Evolutionary conservation across 768 basidiomycete species (phyloP), one percentile per base, ranked within the genome.

Genomic region (Amanita phalloides): DNA sequence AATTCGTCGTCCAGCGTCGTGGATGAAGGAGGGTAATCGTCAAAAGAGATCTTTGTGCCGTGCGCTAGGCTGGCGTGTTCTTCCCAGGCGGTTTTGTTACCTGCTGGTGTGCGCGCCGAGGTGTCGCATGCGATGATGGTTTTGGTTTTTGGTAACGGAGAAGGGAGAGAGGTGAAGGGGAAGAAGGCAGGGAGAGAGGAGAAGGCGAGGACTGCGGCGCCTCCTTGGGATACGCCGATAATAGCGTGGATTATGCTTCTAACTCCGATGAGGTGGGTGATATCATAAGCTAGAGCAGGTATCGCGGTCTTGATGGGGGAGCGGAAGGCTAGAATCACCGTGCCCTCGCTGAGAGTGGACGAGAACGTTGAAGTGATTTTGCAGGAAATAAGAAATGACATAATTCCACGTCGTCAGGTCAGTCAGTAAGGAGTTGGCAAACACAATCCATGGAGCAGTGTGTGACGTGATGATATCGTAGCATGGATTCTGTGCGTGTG

Each of bases 171-270:
- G 4, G 51, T 20, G 17, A 25, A 21, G 10, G 51, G 51, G 35
- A 65, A 56, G 17, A 60, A 50, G 4, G 65, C 64, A 46, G 68
- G 69, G 35, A 69, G 62, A 0, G 69, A 64, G 5, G 67, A 68
- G 52, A 76, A 75, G 1, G 71, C 71, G n/a, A 79, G 69, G 0
- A 72, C 69, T 3, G 71, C 67, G 6, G 76, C 74, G 0, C 77
- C 78, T 0, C 78, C 78, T 54, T 78, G 76, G 1, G 75, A 77
- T 5, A 77, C 78, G 13, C 77, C 78, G 25, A 79, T 71, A 20
- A 78, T 60, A 14, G 70, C 60, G 43, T 75, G 71, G 21, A 74
- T 67, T 2, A 71, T 70, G 5, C 59, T 66, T 0, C 66, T 58
- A 20, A 76, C 69, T 2, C 56, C 51, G 6, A 78, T 64, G 21